Conservation (phyloP, 2,329 filamentous ascomycete genomes). For the Pyrenochaeta sp. region DNA sequence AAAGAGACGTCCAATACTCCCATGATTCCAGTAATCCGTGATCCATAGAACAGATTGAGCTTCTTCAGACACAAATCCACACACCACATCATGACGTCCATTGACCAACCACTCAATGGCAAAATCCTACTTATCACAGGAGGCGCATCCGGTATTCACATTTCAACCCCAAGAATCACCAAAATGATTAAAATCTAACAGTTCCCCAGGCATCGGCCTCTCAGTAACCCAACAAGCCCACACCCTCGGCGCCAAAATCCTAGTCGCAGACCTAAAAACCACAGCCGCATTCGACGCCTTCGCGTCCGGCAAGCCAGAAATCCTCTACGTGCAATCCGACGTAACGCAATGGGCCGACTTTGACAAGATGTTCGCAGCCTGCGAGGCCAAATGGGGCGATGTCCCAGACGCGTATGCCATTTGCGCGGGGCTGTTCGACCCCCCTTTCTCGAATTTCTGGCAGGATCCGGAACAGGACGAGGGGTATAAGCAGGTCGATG, state of each 20-base stretch:
- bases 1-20: too few relatives aligned
- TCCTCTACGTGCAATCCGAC: slow-evolving; percentile 37
- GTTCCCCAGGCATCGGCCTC: slow-evolving; percentile 40
- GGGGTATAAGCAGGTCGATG: slow-evolving; percentile 37
- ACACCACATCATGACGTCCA: slow-evolving; percentile 16
- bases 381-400: slow-evolving; percentile 38
- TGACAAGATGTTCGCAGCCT: slow-evolving; percentile 29
- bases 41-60: not conserved
- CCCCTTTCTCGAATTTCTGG: slow-evolving; percentile 41
- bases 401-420: slow-evolving; percentile 44
- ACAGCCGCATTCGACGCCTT: slow-evolving; percentile 30
- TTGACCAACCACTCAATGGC: slow-evolving; percentile 39
- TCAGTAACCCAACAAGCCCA: slow-evolving; percentile 37
- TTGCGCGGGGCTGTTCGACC: slow-evolving; percentile 41
- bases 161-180: not conserved
- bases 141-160: slow-evolving; percentile 40
- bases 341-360: slow-evolving; percentile 39
- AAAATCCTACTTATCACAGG: slow-evolving; percentile 47
- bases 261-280: slow-evolving; percentile 35
- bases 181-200: slow-evolving; percentile 2
- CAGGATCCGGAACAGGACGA: slow-evolving; percentile 34
- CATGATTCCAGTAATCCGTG: too few relatives aligned
- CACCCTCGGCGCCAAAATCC: slow-evolving; percentile 26
- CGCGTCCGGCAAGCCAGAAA: slow-evolving; percentile 23
- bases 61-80: too few relatives aligned